Conservation (phyloP, 805 yeast species). For the Clavispora santaluciae region DNA sequence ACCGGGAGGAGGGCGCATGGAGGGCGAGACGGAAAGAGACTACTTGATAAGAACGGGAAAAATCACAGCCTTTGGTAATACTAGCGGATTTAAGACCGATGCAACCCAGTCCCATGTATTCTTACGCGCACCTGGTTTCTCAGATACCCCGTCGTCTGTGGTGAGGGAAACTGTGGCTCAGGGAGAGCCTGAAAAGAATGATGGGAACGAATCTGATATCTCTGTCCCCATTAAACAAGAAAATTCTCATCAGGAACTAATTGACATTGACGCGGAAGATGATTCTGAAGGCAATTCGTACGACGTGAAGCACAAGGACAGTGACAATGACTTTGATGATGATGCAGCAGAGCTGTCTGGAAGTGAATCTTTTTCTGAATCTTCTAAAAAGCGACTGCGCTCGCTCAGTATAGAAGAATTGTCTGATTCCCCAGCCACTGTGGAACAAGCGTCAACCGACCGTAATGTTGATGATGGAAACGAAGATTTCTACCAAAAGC, state of each 20-base stretch:
- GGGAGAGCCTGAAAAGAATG: neutral
- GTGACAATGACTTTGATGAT: neutral
- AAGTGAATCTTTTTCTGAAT: neutral
- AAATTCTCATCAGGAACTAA: too few species aligned
- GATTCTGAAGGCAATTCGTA: too few species aligned
- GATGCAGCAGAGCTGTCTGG: neutral
- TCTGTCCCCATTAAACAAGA: too few species aligned
- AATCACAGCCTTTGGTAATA: slow-evolving; percentile 86
- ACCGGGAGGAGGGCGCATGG: slow-evolving; percentile 36
- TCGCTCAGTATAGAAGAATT: neutral
- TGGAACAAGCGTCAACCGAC: neutral
- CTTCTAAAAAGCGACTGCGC: neutral
- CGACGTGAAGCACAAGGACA: too few species aligned
- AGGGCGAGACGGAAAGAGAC: slow-evolving; percentile 78
- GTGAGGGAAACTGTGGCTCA: neutral
- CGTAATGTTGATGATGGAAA: slow-evolving; percentile 76
- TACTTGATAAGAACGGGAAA: slow-evolving; percentile 84
- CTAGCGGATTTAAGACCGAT: slow-evolving; percentile 44
- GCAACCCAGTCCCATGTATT: slow-evolving; percentile 34
- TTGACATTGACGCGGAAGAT: too few species aligned
- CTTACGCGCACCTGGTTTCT: slow-evolving; percentile 49
- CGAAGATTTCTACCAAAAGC: slow-evolving; percentile 53
- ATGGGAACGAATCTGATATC: too few species aligned
- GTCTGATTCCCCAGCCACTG: neutral
- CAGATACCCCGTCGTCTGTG: neutral